Conservation (phyloP, 2,329 filamentous ascomycete species). For the Falciphora oryzae region DNA sequence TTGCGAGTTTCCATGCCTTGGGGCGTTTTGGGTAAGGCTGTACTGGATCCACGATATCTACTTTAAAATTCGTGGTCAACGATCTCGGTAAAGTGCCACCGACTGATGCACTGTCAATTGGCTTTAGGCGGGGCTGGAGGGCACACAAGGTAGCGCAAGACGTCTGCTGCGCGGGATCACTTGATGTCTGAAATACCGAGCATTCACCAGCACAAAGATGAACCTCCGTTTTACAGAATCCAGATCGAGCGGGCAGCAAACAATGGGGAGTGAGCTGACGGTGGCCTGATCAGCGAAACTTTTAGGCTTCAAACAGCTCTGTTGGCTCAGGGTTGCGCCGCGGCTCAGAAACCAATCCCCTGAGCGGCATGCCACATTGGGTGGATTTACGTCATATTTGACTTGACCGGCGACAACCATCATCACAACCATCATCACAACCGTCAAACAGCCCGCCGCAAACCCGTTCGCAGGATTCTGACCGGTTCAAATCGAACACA, state of each 20-base stretch:
- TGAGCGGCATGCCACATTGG: neutral
- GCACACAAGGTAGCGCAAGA: neutral
- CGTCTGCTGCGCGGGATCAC: too few species aligned
- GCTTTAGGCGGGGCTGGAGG: neutral
- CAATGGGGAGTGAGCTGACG: neutral
- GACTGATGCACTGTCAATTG: neutral
- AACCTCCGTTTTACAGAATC: neutral
- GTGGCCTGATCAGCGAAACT: neutral
- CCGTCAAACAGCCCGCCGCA: neutral
- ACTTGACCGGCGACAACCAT: neutral
- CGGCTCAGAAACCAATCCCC: neutral
- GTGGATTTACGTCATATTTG: constrained; percentile 5
- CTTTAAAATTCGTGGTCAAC: too few species aligned
- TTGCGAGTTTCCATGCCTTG: neutral
- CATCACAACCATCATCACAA: neutral
- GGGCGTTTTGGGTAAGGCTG: neutral
- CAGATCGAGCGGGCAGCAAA: neutral
- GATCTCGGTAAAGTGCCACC: neutral
- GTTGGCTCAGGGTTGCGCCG: neutral
- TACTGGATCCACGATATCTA: neutral
- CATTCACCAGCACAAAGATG: neutral
- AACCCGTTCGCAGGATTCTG: too few species aligned
- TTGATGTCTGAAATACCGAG: too few species aligned
- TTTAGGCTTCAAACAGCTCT: neutral
- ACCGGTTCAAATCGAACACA: too few species aligned